phyloP scores from a whole-genome alignment of 164 flowering plant species.

The Houttuynia cordata region DNA sequence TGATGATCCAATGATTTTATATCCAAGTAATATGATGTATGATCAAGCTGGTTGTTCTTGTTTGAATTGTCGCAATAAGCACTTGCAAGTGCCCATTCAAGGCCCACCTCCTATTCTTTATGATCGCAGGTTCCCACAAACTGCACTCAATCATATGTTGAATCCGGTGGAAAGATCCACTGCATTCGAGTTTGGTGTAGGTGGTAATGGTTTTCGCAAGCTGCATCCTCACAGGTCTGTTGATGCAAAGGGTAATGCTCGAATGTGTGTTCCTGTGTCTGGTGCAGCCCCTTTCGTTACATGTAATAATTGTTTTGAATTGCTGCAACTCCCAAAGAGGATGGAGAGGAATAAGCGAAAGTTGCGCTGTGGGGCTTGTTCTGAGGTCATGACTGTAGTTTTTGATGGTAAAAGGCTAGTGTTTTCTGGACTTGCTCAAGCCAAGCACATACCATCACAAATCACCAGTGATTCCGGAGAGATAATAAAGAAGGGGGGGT shows the following conservation, averaged over 20 bases:
- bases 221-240: constrained; percentile 23
- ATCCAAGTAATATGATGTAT: constrained; percentile 22
- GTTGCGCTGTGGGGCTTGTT: constrained; percentile 66
- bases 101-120: constrained; percentile 19
- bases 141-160: constrained; percentile 20
- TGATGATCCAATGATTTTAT: constrained; percentile 15
- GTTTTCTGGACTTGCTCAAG: constrained; percentile 16
- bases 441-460: constrained; percentile 3
- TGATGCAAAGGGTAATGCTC: constrained; percentile 15
- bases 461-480: constrained; percentile 14
- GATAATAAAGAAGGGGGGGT: constrained; percentile 11
- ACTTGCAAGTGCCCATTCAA: constrained; percentile 26
- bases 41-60: constrained; percentile 61
- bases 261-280: constrained; percentile 36
- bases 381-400: constrained; percentile 27
- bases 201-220: constrained; percentile 16
- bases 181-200: constrained; percentile 22
- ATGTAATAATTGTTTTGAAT: constrained; percentile 58
- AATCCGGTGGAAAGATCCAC: constrained; percentile 19
- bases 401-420: constrained; percentile 30
- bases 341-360: constrained; percentile 25
- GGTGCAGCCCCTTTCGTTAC: constrained; percentile 78
- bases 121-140: constrained; percentile 22
- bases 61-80: constrained; percentile 34
- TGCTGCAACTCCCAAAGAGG: constrained; percentile 52